Percentiles rank a stretch among this genome's conserved stretches.
phyloP scores from a whole-genome alignment of 1,284 basidiomycete genomes.

The Puccinia hordei region DNA sequence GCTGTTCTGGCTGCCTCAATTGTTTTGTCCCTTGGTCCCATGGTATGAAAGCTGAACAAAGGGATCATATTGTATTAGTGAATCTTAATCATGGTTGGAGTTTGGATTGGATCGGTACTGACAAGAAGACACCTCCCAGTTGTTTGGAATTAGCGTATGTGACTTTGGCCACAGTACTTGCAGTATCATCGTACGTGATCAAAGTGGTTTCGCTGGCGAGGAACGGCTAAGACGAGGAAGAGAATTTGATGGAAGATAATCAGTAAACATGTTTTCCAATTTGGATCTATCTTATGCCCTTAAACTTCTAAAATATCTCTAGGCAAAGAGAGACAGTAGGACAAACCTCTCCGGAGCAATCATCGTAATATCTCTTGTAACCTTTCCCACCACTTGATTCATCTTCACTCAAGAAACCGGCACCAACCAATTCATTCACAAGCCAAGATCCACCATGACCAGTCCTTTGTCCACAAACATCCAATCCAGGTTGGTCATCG shows the following conservation, averaged over 20 bases:
- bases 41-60: constrained; percentile 22
- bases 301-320: too few relatives aligned
- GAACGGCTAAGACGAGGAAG: constrained; percentile 28
- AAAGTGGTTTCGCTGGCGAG: constrained; percentile 38
- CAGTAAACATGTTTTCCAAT: too few relatives aligned
- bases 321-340: too few relatives aligned
- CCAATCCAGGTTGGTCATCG: constrained; percentile 44
- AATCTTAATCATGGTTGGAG: not conserved
- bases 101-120: not conserved
- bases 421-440: constrained; percentile 13
- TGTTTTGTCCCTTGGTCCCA: constrained; percentile 23
- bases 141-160: constrained; percentile 5
- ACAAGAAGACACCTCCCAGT: constrained; percentile 40
- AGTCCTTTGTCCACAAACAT: constrained; percentile 35
- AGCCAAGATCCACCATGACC: constrained; percentile 27
- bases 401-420: constrained; percentile 36
- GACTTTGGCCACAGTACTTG: constrained; percentile 33
- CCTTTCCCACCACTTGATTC: constrained; percentile 36
- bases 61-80: not conserved
- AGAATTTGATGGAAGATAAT: too few relatives aligned
- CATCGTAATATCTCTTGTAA: constrained; percentile 32
- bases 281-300: too few relatives aligned
- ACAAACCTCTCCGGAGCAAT: constrained; percentile 38
- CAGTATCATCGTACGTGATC: constrained; percentile 35
- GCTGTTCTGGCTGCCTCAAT: constrained; percentile 1